These are phyloP conservation scores for Astrothelium subdiscretum DNA, from an alignment of 495 filamentous ascomycete species.

Conservation along the genomic window DNA sequence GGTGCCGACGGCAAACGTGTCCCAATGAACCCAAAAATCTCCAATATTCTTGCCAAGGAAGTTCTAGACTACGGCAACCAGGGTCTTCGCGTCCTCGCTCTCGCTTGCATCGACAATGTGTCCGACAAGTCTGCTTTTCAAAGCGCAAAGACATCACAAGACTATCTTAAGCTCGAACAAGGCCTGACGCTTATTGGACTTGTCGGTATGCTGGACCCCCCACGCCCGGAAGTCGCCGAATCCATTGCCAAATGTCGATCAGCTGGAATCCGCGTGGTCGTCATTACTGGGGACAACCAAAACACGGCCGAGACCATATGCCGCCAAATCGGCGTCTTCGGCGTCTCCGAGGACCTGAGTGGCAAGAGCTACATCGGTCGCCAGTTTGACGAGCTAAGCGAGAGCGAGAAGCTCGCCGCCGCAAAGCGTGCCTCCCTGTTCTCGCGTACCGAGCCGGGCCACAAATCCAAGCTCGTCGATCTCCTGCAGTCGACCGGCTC, in stretches of 20 bases:
- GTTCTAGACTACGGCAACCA: conserved; percentile 81
- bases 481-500: conserved; percentile 85
- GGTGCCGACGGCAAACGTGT: conserved; percentile 67
- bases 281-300: conserved; percentile 96
- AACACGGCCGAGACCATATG: conserved; percentile 97
- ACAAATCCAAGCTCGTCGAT: conserved; percentile 95
- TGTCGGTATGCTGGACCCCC: conserved; percentile 94
- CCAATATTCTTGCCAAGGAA: conserved; percentile 58
- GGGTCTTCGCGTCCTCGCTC: conserved; percentile 88
- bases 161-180: conserved; percentile 82
- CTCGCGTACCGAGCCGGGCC: conserved; percentile 89
- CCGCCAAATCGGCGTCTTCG: conserved; percentile 92
- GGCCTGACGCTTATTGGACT: conserved; percentile 89
- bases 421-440: conserved; percentile 83
- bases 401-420: conserved; percentile 66
- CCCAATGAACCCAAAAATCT: conserved; percentile 51
- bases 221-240: conserved; percentile 79
- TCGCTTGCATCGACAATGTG: conserved; percentile 69
- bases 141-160: conserved; percentile 65
- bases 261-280: conserved; percentile 92
- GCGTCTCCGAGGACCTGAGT: conserved; percentile 62
- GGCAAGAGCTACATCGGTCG: conserved; percentile 94
- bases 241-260: conserved; percentile 82
- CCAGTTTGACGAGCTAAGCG: conserved; percentile 79
- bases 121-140: conserved; percentile 51